A percentile compares a stretch with the other conserved stretches of the same genome.
Conservation (phyloP, 257 asterid species). For the Leonotis leonurus region DNA sequence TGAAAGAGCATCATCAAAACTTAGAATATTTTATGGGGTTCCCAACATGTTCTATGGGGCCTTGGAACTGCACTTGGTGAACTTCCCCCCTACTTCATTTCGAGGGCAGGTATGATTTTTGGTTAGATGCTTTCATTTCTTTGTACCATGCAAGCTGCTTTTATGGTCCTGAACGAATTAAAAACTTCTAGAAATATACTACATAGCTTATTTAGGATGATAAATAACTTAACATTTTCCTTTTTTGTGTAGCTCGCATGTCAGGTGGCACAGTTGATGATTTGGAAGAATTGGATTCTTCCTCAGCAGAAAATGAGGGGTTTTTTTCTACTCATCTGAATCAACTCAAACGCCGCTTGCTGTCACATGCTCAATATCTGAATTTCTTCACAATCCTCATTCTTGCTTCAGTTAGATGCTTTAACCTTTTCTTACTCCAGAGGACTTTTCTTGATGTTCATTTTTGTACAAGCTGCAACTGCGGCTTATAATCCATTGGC, state of each 20-base stretch:
- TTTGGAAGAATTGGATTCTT: no score
- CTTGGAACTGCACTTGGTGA: constrained; percentile 93
- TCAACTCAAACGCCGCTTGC: no score
- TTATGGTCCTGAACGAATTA: background rate
- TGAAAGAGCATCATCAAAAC: no score
- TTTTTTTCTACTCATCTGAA: no score
- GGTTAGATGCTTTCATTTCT: background rate
- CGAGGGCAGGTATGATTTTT: constrained; percentile 64
- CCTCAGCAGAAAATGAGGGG: no score
- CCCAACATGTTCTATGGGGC: constrained; percentile 80
- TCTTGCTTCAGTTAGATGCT: no score
- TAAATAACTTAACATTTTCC: background rate
- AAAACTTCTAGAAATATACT: background rate
- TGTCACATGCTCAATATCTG: no score
- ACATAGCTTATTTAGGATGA: background rate
- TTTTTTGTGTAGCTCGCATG: constrained; percentile 45
- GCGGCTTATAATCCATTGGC: background rate
- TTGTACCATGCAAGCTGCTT: background rate
- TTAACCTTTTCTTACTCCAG: background rate
- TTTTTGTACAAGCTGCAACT: background rate
- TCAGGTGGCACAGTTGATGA: constrained; percentile 49
- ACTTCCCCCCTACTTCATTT: constrained; percentile 89
- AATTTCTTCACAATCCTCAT: no score
- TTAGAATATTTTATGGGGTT: no score
- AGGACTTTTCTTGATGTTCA: background rate